phyloP scores from a whole-genome alignment of 2,329 filamentous ascomycete species.

The Dactylonectria estremocensis region DNA sequence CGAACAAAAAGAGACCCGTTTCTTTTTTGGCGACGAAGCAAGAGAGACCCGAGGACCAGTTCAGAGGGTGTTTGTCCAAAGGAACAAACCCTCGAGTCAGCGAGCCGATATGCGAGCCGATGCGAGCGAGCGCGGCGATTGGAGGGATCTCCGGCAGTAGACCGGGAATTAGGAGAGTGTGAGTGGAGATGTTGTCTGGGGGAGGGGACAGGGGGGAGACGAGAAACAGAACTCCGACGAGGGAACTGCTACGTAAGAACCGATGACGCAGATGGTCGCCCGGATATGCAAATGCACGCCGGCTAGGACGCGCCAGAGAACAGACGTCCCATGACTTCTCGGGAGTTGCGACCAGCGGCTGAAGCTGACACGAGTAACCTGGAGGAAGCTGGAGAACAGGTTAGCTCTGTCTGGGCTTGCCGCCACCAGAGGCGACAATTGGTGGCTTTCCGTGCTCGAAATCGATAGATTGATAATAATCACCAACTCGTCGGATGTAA shows the following conservation, averaged over 20 bases:
- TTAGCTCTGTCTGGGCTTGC: background rate
- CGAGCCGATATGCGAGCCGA: slow-evolving; percentile 50
- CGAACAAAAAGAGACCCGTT: background rate
- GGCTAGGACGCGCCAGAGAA: background rate
- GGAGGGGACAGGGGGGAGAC: background rate
- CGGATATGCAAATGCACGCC: slow-evolving; percentile 5
- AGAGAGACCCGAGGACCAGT: slow-evolving; percentile 16
- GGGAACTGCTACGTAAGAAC: slow-evolving; percentile 12
- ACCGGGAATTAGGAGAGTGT: slow-evolving; percentile 21
- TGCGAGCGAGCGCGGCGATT: slow-evolving; percentile 43
- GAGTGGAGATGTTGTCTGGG: slow-evolving; percentile 8
- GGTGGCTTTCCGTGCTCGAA: background rate
- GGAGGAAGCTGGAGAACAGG: background rate
- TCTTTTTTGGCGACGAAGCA: slow-evolving; percentile 1
- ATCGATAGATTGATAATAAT: background rate
- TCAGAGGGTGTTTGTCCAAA: background rate
- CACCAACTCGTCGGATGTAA: background rate
- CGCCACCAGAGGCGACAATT: background rate
- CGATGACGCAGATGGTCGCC: slow-evolving; percentile 15
- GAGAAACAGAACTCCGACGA: background rate
- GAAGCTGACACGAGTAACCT: background rate
- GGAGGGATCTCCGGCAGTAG: slow-evolving; percentile 20
- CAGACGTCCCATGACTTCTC: background rate
- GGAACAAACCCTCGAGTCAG: slow-evolving; percentile 8
- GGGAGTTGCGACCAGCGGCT: background rate